Evolutionary conservation across 2,329 filamentous ascomycete species (phyloP).

Genomic region (Stagonosporopsis tanaceti): DNA sequence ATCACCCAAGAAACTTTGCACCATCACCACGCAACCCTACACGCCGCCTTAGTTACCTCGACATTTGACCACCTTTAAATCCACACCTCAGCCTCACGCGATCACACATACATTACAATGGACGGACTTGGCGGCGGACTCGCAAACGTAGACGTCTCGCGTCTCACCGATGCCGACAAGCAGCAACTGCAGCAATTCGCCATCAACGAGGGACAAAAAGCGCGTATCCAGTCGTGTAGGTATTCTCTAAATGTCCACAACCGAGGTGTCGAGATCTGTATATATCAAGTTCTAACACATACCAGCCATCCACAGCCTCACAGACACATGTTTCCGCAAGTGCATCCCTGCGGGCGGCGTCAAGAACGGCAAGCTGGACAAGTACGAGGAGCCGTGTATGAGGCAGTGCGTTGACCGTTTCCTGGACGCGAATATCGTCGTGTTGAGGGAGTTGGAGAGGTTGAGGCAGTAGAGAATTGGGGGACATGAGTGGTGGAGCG

Average conservation of each 20-base stretch:
- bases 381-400: slow-evolving; percentile 81
- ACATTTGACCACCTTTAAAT: not conserved
- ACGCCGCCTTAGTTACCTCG: not conserved
- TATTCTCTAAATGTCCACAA: not conserved
- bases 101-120: slow-evolving; percentile 28
- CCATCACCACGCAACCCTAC: slow-evolving; percentile 22
- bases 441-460: slow-evolving; percentile 83
- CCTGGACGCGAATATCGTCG: slow-evolving; percentile 84
- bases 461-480: slow-evolving; percentile 49
- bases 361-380: slow-evolving; percentile 75
- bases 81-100: not conserved
- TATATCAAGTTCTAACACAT: not conserved
- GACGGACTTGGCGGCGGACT: slow-evolving; percentile 53
- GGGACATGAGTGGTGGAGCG: not conserved
- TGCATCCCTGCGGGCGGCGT: slow-evolving; percentile 80
- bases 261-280: not conserved
- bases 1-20: slow-evolving; percentile 9
- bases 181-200: slow-evolving; percentile 87
- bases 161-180: slow-evolving; percentile 83
- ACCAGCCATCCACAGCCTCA: slow-evolving; percentile 68
- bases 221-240: slow-evolving; percentile 66
- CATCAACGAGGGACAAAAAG: slow-evolving; percentile 83
- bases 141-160: slow-evolving; percentile 69
- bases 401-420: slow-evolving; percentile 94
- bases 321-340: slow-evolving; percentile 92